These are phyloP conservation scores for Polychaeton citri DNA, from an alignment of 2,329 filamentous ascomycete genomes.

Conservation along the genomic window DNA sequence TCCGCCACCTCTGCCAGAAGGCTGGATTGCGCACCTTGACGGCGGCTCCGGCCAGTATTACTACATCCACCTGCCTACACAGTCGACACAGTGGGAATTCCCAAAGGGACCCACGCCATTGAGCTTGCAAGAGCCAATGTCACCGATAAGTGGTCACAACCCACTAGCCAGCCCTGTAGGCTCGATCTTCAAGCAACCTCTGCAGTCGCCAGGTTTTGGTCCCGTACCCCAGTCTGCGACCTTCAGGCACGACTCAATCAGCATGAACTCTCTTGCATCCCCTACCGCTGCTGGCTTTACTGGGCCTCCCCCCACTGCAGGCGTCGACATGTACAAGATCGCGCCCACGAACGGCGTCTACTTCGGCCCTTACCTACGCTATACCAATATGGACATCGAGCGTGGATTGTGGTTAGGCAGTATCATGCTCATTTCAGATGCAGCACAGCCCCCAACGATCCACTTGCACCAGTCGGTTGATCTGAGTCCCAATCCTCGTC, in stretches of 20 bases:
- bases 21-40: constrained; percentile 95
- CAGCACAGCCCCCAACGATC: constrained; percentile 84
- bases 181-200: constrained; percentile 46
- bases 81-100: constrained; percentile 98
- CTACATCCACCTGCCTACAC: constrained; percentile 90
- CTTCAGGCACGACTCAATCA: constrained; percentile 77
- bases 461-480: constrained; percentile 86
- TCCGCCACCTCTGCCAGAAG: constrained; percentile 86
- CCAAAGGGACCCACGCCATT: constrained; percentile 89
- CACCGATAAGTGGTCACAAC: constrained; percentile 50
- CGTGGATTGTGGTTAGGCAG: constrained; percentile 84
- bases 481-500: constrained; percentile 76
- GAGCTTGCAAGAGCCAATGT: constrained; percentile 72
- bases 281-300: constrained; percentile 72
- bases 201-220: constrained; percentile 64
- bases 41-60: constrained; percentile 96
- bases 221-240: constrained; percentile 63
- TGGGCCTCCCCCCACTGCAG: constrained; percentile 75
- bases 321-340: constrained; percentile 88
- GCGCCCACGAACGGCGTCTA: constrained; percentile 92
- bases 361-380: constrained; percentile 90
- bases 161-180: constrained; percentile 31
- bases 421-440: constrained; percentile 84
- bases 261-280: constrained; percentile 58
- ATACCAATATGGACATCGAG: constrained; percentile 94